phyloP scores from a whole-genome alignment of 2,329 filamentous ascomycete genomes.

The Beauveria sp. region DNA sequence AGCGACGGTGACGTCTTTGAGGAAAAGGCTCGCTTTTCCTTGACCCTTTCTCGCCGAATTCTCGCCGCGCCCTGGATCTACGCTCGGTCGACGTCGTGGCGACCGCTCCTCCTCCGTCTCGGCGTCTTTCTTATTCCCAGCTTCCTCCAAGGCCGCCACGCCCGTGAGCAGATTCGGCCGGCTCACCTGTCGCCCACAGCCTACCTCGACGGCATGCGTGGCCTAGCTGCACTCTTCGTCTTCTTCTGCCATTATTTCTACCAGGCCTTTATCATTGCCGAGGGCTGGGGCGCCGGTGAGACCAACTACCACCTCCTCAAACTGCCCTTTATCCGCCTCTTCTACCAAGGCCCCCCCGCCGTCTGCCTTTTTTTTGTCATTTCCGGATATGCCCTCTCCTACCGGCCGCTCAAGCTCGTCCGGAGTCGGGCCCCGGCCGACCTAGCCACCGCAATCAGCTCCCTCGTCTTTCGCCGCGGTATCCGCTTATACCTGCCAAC shows the following conservation, averaged over 20 bases:
- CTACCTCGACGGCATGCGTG: conserved; percentile 52
- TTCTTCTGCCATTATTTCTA: conserved; percentile 52
- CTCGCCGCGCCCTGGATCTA: conserved; percentile 22
- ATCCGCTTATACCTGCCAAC: conserved; percentile 46
- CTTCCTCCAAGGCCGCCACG: conserved; percentile 40
- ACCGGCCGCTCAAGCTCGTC: conserved; percentile 29
- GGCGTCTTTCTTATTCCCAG: conserved; percentile 44
- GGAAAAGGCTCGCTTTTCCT: conserved; percentile 24
- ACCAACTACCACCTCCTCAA: conserved; percentile 40
- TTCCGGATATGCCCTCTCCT: conserved; percentile 41
- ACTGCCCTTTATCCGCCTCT: conserved; percentile 45
- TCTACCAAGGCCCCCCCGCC: conserved; percentile 48
- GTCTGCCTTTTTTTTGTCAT: conserved; percentile 56
- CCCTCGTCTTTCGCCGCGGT: conserved; percentile 43
- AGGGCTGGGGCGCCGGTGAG: conserved; percentile 39
- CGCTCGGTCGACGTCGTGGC: conserved; percentile 28
- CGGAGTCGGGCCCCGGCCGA: conserved; percentile 26
- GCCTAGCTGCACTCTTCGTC: conserved; percentile 47
- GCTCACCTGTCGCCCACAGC: conserved; percentile 43
- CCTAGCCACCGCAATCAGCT: conserved; percentile 39
- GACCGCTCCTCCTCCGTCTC: conserved; percentile 29
- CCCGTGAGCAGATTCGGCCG: conserved; percentile 32
- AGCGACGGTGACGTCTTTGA: conserved; percentile 33
- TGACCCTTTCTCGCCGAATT: conserved; percentile 17
- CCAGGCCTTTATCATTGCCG: conserved; percentile 43